These are phyloP conservation scores for Nakazawaea siamensis DNA, from an alignment of 805 yeast genomes.

Conservation along the genomic window DNA sequence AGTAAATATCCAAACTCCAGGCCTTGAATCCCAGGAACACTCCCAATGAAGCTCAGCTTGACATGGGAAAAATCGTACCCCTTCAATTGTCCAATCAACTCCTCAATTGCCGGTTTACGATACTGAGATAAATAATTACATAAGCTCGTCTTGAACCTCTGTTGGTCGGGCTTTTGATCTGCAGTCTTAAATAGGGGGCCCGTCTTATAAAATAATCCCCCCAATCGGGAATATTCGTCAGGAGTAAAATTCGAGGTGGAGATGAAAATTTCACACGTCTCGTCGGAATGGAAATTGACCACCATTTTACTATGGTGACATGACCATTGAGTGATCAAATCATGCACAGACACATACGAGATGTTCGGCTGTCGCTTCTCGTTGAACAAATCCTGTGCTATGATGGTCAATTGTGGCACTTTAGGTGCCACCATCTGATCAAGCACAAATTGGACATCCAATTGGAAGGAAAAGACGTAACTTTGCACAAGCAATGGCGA, in stretches of 20 bases:
- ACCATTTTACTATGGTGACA: slow-evolving; percentile 66
- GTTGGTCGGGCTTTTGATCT: slow-evolving; percentile 13
- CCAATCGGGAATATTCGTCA: slow-evolving; percentile 36
- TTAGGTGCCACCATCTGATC: slow-evolving; percentile 11
- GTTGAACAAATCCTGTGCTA: slow-evolving; percentile 24
- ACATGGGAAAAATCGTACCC: slow-evolving; percentile 36
- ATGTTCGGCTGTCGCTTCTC: slow-evolving; percentile 24
- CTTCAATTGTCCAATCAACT: slow-evolving; percentile 22
- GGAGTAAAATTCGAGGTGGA: slow-evolving; percentile 53
- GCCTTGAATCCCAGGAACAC: slow-evolving; percentile 36
- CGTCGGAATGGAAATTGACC: slow-evolving; percentile 43
- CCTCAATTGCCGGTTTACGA: slow-evolving; percentile 18
- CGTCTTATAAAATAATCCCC: slow-evolving; percentile 10
- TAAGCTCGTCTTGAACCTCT: slow-evolving; percentile 37
- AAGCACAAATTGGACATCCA: slow-evolving; percentile 20
- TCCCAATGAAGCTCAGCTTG: slow-evolving; percentile 45
- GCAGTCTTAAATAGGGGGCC: slow-evolving; percentile 4
- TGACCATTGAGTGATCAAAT: slow-evolving; percentile 27
- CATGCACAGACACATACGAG: slow-evolving; percentile 19
- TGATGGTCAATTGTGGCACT: slow-evolving; percentile 17
- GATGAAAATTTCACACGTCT: slow-evolving; percentile 40
- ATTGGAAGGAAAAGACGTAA: slow-evolving; percentile 11
- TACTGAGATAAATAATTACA: slow-evolving; percentile 37
- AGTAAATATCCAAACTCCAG: slow-evolving; percentile 41
- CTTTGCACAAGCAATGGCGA: slow-evolving; percentile 5